A percentile compares a stretch with the other conserved stretches of the same genome.
Evolutionary conservation across 352 stramenopile genomes (phyloP).

Genomic region (Blastocystis sp.): DNA sequence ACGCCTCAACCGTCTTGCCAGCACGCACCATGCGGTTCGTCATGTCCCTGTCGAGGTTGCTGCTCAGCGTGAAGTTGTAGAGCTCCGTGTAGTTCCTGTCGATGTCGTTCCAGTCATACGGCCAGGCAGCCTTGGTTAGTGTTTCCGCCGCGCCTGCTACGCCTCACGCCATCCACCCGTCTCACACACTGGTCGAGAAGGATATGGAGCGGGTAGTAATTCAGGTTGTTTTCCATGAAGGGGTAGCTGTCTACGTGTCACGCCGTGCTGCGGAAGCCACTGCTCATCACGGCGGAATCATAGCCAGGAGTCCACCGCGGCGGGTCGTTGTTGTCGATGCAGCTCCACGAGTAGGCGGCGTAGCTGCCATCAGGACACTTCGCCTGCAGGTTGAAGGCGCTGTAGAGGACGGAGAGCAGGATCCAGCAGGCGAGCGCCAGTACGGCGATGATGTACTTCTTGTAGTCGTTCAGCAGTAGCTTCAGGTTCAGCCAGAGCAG

Average conservation of each 20-base stretch:
- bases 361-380: neutral
- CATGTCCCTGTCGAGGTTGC: neutral
- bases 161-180: neutral
- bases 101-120: neutral
- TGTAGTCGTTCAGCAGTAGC: neutral
- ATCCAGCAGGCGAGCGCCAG: neutral
- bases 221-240: neutral
- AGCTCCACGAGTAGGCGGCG: neutral
- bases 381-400: too few relatives aligned
- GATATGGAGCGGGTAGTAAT: neutral
- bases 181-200: neutral
- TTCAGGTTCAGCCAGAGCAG: neutral
- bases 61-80: neutral
- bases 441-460: neutral
- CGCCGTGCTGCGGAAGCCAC: neutral
- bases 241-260: neutral
- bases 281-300: neutral
- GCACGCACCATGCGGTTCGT: neutral
- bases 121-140: neutral
- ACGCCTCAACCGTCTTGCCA: neutral
- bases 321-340: slow-evolving; percentile 33
- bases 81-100: neutral
- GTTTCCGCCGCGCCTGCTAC: neutral
- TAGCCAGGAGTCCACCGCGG: neutral
- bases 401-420: neutral